These are phyloP conservation scores for Peronospora farinosa DNA, from an alignment of 352 stramenopile genomes.

Conservation along the genomic window DNA sequence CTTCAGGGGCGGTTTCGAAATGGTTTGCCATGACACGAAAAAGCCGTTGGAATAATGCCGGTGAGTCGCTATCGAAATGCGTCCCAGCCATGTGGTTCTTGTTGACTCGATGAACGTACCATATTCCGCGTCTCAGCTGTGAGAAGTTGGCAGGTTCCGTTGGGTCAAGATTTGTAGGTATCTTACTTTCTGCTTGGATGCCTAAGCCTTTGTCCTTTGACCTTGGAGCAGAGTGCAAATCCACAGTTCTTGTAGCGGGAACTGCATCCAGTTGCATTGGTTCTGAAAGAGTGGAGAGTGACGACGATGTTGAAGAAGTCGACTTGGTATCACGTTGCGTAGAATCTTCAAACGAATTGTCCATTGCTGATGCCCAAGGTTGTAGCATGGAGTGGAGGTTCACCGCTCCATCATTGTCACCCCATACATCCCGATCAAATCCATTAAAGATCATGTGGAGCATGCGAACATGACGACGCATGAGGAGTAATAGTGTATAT, in stretches of 20 bases:
- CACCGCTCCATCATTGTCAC: constrained; percentile 62
- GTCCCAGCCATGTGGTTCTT: constrained; percentile 70
- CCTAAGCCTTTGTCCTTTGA: constrained; percentile 1
- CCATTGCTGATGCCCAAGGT: constrained; percentile 21
- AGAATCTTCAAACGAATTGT: constrained; percentile 6
- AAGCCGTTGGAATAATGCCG: constrained; percentile 50
- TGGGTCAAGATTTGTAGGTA: constrained; percentile 12
- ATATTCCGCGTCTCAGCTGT: constrained; percentile 22
- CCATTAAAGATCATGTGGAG: constrained; percentile 55
- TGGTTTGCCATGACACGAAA: constrained; percentile 45
- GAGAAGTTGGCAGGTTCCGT: constrained; percentile 9
- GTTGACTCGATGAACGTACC: constrained; percentile 64
- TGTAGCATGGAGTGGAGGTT: constrained; percentile 57
- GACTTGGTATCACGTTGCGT: constrained; percentile 20
- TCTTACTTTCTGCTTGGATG: not conserved
- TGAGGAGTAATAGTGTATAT: constrained; percentile 37
- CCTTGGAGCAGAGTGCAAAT: constrained; percentile 1
- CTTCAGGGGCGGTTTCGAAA: constrained; percentile 28
- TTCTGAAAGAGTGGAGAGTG: constrained; percentile 9
- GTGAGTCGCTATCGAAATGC: constrained; percentile 48
- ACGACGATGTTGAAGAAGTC: constrained; percentile 21
- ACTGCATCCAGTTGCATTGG: constrained; percentile 11
- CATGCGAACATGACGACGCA: constrained; percentile 34
- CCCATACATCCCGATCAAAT: constrained; percentile 49
- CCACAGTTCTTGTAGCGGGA: not conserved